Evolutionary conservation across 257 asterid genomes (phyloP).

Genomic region (Cinchona pubescens): DNA sequence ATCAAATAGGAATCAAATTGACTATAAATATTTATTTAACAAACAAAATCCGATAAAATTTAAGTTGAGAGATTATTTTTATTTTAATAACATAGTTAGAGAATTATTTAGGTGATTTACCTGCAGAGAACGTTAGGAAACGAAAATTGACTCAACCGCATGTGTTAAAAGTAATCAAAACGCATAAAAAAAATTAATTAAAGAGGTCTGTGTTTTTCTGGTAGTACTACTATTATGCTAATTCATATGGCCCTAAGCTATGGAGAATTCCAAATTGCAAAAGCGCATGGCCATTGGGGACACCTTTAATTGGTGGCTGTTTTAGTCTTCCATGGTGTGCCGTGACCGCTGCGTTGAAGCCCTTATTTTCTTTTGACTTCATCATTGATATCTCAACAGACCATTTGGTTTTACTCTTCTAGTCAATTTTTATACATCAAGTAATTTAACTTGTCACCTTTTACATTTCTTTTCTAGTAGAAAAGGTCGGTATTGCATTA

Average conservation of each 20-base stretch:
- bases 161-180: background rate
- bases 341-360: constrained; percentile 21
- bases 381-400: background rate
- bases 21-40: too few relatives aligned
- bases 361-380: constrained; percentile 3
- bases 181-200: background rate
- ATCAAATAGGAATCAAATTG: too few relatives aligned
- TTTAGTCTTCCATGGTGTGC: constrained; percentile 39
- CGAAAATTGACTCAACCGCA: constrained; percentile 15
- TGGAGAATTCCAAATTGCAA: constrained; percentile 1
- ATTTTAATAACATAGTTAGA: too few relatives aligned
- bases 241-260: background rate
- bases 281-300: background rate
- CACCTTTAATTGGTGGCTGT: background rate
- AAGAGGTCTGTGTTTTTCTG: background rate
- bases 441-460: background rate
- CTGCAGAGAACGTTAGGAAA: too few relatives aligned
- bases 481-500: background rate
- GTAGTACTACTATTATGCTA: background rate
- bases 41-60: too few relatives aligned
- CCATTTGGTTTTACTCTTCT: background rate
- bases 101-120: too few relatives aligned
- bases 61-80: too few relatives aligned
- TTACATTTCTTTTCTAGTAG: background rate
- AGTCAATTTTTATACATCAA: constrained; percentile 12